phyloP scores from a whole-genome alignment of 2,329 filamentous ascomycete species.

The Fusarium buharicum region DNA sequence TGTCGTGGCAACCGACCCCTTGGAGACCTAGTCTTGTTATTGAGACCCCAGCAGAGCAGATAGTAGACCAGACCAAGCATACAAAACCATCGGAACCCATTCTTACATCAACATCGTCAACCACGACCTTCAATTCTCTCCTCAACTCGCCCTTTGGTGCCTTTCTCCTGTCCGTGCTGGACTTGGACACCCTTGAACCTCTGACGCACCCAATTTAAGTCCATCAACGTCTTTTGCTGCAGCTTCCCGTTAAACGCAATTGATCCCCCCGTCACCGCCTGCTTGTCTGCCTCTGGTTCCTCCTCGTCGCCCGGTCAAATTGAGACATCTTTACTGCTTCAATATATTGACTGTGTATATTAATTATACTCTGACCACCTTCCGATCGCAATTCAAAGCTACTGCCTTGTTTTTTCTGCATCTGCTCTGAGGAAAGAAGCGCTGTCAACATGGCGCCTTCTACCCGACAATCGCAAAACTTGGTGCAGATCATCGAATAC shows the following conservation, averaged over 20 bases:
- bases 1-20: slow-evolving; percentile 35
- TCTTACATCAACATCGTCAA: slow-evolving; percentile 35
- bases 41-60: slow-evolving; percentile 30
- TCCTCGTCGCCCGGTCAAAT: slow-evolving; percentile 17
- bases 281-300: slow-evolving; percentile 18
- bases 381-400: slow-evolving; percentile 12
- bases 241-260: slow-evolving; percentile 30
- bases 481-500: slow-evolving; percentile 94
- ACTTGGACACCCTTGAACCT: slow-evolving; percentile 14
- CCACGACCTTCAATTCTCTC: slow-evolving; percentile 38
- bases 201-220: slow-evolving; percentile 20
- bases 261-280: slow-evolving; percentile 39
- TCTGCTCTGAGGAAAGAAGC: slow-evolving; percentile 27
- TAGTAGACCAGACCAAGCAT: slow-evolving; percentile 41
- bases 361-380: slow-evolving; percentile 7
- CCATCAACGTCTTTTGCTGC: slow-evolving; percentile 20
- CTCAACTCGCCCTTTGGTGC: slow-evolving; percentile 27
- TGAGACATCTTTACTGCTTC: slow-evolving; percentile 24
- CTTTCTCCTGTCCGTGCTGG: slow-evolving; percentile 33
- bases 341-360: slow-evolving; percentile 26
- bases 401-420: slow-evolving; percentile 11
- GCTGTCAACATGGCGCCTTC: slow-evolving; percentile 62
- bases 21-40: background rate
- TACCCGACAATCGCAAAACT: slow-evolving; percentile 63
- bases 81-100: slow-evolving; percentile 50